phyloP scores from a whole-genome alignment of 2,329 filamentous ascomycete genomes.

The Dothiorella sarmentorum region DNA sequence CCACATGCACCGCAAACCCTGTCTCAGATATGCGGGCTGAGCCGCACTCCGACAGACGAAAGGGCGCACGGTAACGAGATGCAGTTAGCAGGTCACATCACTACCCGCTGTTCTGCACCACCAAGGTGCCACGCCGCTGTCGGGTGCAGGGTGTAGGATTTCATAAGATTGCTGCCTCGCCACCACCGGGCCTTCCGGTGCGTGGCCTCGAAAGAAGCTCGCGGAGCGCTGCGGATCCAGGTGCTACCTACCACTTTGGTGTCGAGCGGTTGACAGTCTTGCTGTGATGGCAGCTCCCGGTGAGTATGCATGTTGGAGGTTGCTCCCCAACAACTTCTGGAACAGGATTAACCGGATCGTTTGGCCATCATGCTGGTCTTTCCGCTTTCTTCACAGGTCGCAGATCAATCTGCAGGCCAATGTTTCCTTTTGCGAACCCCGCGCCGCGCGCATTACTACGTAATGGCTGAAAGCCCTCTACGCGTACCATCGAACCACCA shows the following conservation, averaged over 20 bases:
- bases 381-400: neutral
- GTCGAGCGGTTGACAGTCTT: neutral
- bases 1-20: neutral
- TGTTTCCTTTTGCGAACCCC: neutral
- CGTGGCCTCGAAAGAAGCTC: no score
- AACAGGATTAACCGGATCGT: no score
- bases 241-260: neutral
- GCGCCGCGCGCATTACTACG: neutral
- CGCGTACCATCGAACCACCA: neutral
- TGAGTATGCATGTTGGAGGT: no score
- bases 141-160: neutral
- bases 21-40: slow-evolving; percentile 13
- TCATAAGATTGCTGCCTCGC: slow-evolving; percentile 7
- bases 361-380: neutral
- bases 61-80: slow-evolving; percentile 9
- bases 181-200: slow-evolving; percentile 5
- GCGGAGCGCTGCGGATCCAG: slow-evolving; percentile 2
- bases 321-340: no score
- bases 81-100: slow-evolving; percentile 15
- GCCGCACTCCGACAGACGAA: neutral
- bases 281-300: no score
- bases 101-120: neutral
- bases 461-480: neutral
- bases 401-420: neutral
- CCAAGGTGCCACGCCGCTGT: slow-evolving; percentile 2